These are phyloP conservation scores for Bathelium albidoporum DNA, from an alignment of 495 filamentous ascomycete genomes.

Conservation along the genomic window DNA sequence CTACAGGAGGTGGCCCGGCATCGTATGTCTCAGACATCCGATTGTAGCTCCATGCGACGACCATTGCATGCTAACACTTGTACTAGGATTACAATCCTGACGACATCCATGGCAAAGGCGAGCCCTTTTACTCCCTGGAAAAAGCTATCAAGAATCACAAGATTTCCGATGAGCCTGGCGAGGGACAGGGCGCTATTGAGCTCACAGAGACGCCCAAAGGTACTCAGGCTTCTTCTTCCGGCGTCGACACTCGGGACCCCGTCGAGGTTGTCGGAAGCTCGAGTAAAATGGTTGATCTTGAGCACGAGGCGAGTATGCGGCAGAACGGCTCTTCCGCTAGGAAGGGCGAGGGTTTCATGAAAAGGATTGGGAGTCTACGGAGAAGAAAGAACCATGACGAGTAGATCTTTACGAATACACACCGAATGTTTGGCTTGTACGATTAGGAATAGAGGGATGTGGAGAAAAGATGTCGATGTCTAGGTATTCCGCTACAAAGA, in stretches of 20 bases:
- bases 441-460: conserved; percentile 1
- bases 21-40: conserved; percentile 41
- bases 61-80: conserved; percentile 4
- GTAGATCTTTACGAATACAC: not conserved
- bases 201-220: conserved; percentile 7
- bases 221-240: not conserved
- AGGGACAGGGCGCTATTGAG: conserved; percentile 16
- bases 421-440: not conserved
- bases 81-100: conserved; percentile 54
- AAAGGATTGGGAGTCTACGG: conserved; percentile 24
- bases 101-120: conserved; percentile 72
- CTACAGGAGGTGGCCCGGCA: conserved; percentile 56
- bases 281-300: conserved; percentile 17
- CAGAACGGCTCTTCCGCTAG: not conserved
- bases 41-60: not conserved
- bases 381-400: conserved; percentile 16
- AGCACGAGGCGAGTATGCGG: conserved; percentile 9
- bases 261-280: conserved; percentile 19
- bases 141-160: conserved; percentile 48
- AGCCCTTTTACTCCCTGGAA: conserved; percentile 62
- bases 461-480: no score
- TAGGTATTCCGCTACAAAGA: no score
- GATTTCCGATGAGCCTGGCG: conserved; percentile 17
- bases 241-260: conserved; percentile 16
- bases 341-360: conserved; percentile 18